Evolutionary conservation across 2,329 filamentous ascomycete species (phyloP), one percentile per base, ranked within the genome.

Genomic region (Moelleriella libera): DNA sequence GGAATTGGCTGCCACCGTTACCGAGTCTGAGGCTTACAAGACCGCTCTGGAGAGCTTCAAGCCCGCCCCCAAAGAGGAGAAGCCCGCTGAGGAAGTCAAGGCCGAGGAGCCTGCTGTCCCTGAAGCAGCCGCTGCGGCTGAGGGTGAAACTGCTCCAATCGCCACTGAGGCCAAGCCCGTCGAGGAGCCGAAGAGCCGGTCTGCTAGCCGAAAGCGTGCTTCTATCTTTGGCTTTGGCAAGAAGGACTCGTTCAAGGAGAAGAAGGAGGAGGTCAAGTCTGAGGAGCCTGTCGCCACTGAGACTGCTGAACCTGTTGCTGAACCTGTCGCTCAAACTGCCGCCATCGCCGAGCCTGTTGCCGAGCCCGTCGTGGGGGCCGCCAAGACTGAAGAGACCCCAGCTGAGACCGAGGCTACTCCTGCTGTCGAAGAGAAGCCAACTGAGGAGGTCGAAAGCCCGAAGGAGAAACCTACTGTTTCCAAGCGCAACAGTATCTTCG

Each of bases 21-120:
- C 78, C 53, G 80, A 82, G 67, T 83, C 81, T 58, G 88, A 95
- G 68, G 78, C 79, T 50, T 98, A 95, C 82, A 96, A 95, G 81
- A 74, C 78, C 58, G 81, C 85, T 54, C 68, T 92, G 21, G 84
- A 88, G 70, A 83, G 82, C 61, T 68, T 78, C 56, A 78, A 78
- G 67, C 58, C 62, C 46, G 48, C 49, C 43, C 50, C 54, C 46
- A 57, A 62, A 51, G 63, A 64, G 55, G 56, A 59, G 21, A 55
- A 57, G 53, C 52, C 51, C 12, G 52, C 59, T 43, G 60, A 58
- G 46, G 63, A 59, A 31, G 49, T 55, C 41, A 55, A 51, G 49
- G 12, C 57, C 32, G 60, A 64, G 51, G 67, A 68, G 51, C 52
- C 62, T 14, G 51, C 60, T 48, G 64, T 67, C 55, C 57, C 63